A percentile compares a stretch with the other conserved stretches of the same genome.
Evolutionary conservation across 257 asterid species (phyloP).

Genomic region (Linderniella brevidens): DNA sequence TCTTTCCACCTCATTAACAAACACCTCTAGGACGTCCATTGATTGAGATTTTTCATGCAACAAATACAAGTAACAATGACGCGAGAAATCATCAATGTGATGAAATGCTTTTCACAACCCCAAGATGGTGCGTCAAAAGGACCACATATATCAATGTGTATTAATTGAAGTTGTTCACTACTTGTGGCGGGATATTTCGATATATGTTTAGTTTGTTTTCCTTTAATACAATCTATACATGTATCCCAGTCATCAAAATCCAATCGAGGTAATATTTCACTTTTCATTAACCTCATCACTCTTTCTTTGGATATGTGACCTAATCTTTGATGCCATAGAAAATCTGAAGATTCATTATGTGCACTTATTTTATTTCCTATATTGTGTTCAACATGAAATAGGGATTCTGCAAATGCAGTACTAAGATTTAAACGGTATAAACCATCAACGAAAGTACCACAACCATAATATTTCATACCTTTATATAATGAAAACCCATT

Average conservation of each 20-base stretch:
- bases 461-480: background rate
- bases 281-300: background rate
- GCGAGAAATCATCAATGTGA: no score
- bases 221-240: constrained; percentile 1
- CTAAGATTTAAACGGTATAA: background rate
- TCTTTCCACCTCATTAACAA: background rate
- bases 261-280: background rate
- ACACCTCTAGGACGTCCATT: background rate
- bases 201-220: background rate
- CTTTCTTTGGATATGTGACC: background rate
- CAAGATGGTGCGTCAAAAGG: no score
- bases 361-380: background rate
- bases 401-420: background rate
- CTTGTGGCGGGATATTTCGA: background rate
- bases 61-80: no score
- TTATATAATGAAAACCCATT: no score
- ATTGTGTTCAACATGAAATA: background rate
- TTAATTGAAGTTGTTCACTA: background rate
- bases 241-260: background rate
- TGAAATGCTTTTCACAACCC: no score
- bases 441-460: background rate
- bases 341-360: background rate
- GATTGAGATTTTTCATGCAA: no score
- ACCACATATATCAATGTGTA: no score
- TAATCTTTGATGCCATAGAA: background rate